phyloP scores from a whole-genome alignment of 2,329 filamentous ascomycete genomes.

The Colletotrichum sp. region DNA sequence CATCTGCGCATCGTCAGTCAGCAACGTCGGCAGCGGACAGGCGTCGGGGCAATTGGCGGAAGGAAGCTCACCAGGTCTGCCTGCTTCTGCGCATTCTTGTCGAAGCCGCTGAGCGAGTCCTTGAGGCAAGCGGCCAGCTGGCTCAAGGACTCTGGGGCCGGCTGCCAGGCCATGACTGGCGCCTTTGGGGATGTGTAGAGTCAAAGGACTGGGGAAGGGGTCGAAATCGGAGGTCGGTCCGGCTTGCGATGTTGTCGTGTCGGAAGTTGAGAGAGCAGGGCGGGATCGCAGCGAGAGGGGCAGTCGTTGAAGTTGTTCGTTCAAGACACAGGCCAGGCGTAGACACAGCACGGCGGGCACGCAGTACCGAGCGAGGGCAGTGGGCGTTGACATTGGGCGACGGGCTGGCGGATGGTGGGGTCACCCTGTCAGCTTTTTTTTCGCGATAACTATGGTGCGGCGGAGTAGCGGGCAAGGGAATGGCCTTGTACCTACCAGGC shows the following conservation, averaged over 20 bases:
- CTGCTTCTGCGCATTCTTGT: slow-evolving; percentile 82
- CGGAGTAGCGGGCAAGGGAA: slow-evolving; percentile 9
- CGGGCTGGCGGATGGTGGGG: slow-evolving; percentile 19
- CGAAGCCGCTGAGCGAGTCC: slow-evolving; percentile 87
- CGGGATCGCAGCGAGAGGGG: slow-evolving; percentile 10
- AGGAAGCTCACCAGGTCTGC: slow-evolving; percentile 75
- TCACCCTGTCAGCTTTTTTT: slow-evolving; percentile 23
- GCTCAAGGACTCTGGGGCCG: slow-evolving; percentile 82
- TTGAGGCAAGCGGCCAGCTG: slow-evolving; percentile 89
- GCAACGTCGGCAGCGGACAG: background rate
- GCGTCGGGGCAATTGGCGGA: background rate
- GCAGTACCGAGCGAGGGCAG: background rate
- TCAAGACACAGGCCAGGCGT: background rate
- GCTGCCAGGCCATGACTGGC: slow-evolving; percentile 86
- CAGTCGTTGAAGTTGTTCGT: slow-evolving; percentile 17
- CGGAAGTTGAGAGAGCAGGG: background rate
- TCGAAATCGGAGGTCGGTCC: slow-evolving; percentile 1
- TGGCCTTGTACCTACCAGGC: background rate
- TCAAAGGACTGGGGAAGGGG: slow-evolving; percentile 15
- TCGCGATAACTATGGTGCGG: slow-evolving; percentile 23
- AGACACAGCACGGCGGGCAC: background rate
- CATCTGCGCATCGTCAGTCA: slow-evolving; percentile 67
- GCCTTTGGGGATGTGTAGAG: slow-evolving; percentile 20
- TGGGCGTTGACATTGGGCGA: slow-evolving; percentile 13
- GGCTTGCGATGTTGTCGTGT: background rate